Conservation (phyloP, 2,329 filamentous ascomycete genomes). For the Drechslerella dactyloides region DNA sequence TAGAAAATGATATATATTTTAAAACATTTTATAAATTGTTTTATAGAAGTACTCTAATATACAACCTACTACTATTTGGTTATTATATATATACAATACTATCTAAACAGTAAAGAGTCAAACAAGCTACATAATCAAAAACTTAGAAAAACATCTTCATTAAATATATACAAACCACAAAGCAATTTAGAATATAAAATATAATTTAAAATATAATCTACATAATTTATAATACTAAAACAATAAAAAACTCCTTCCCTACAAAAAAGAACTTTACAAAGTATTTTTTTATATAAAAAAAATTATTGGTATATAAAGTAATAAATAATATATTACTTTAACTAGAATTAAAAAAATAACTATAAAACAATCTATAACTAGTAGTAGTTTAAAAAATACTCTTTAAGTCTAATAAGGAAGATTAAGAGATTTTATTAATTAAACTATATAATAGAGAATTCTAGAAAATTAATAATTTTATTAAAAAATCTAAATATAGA, state of each 20-base stretch:
- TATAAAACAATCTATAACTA: neutral
- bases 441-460: neutral
- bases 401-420: neutral
- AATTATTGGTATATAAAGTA: conserved; percentile 20
- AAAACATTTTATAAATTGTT: conserved; percentile 2
- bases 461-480: conserved; percentile 1
- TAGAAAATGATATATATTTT: conserved; percentile 1
- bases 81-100: too few relatives aligned
- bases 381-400: neutral
- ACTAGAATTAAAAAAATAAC: conserved; percentile 1
- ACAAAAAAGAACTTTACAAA: too few relatives aligned
- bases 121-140: conserved; percentile 1
- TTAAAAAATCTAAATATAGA: conserved; percentile 2
- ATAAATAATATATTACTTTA: conserved; percentile 6
- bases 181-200: conserved; percentile 4
- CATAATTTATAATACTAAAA: conserved; percentile 18
- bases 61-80: neutral
- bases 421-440: conserved; percentile 8
- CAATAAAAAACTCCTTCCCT: conserved; percentile 11
- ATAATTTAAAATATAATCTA: conserved; percentile 13
- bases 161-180: conserved; percentile 6
- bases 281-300: conserved; percentile 31
- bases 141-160: conserved; percentile 6
- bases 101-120: neutral
- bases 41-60: neutral